These are phyloP conservation scores for Cladosporium colombiae DNA, from an alignment of 2,329 filamentous ascomycete genomes.

Conservation along the genomic window DNA sequence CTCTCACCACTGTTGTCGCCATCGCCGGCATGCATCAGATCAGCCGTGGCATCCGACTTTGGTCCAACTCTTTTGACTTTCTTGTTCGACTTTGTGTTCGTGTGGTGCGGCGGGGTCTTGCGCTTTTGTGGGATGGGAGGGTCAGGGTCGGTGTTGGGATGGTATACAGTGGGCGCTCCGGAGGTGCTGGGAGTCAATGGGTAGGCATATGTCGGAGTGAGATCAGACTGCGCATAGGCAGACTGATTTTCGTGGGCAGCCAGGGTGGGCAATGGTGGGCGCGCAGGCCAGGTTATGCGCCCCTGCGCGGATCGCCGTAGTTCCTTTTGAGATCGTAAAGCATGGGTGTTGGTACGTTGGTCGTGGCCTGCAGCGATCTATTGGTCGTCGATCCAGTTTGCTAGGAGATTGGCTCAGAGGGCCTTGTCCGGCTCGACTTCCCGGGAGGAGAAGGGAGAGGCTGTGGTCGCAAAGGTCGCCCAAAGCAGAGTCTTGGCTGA, in stretches of 20 bases:
- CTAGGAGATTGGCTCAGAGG: slow-evolving; percentile 8
- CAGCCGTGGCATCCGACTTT: slow-evolving; percentile 28
- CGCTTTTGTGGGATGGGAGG: slow-evolving; percentile 27
- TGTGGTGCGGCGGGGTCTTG: slow-evolving; percentile 30
- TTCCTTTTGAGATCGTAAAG: slow-evolving; percentile 1
- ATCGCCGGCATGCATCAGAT: slow-evolving; percentile 32
- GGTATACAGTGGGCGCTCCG: slow-evolving; percentile 22
- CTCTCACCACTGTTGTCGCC: slow-evolving; percentile 35
- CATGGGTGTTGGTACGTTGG: slow-evolving; percentile 7
- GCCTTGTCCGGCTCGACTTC: slow-evolving; percentile 1
- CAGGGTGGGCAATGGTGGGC: slow-evolving; percentile 30
- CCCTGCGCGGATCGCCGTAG: slow-evolving; percentile 16
- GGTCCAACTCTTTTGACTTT: slow-evolving; percentile 37
- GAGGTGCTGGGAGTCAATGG: slow-evolving; percentile 25
- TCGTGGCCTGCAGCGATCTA: not conserved
- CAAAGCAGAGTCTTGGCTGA: slow-evolving; percentile 14
- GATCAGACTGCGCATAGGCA: slow-evolving; percentile 81
- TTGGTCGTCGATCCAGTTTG: slow-evolving; percentile 11
- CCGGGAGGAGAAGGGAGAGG: not conserved
- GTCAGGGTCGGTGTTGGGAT: slow-evolving; percentile 18
- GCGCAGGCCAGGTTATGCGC: slow-evolving; percentile 14
- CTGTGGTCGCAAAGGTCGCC: slow-evolving; percentile 8
- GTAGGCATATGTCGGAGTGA: slow-evolving; percentile 61
- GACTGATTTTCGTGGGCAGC: slow-evolving; percentile 52
- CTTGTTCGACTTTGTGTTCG: slow-evolving; percentile 32